These are phyloP conservation scores for Parafenestella ontariensis DNA, from an alignment of 2,329 filamentous ascomycete species.

Conservation along the genomic window DNA sequence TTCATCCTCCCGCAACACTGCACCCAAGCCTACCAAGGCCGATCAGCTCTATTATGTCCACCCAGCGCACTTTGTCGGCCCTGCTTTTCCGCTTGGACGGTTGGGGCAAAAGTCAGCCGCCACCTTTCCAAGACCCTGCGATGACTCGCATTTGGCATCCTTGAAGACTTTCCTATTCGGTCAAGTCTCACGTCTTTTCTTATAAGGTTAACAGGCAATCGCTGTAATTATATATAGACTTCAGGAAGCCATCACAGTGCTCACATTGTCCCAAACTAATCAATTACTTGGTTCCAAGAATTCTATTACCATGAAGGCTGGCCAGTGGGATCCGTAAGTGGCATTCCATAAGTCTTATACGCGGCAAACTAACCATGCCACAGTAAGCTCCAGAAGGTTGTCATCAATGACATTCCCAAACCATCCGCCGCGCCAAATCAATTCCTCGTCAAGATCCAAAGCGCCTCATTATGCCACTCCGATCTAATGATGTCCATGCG, in stretches of 20 bases:
- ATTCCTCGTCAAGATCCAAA: conserved; percentile 41
- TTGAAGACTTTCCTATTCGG: conserved; percentile 3
- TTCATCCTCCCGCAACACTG: background rate
- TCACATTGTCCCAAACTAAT: conserved; percentile 3
- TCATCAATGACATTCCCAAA: conserved; percentile 39
- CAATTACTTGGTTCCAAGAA: background rate
- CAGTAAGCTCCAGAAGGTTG: conserved; percentile 37
- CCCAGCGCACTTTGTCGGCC: conserved; percentile 1
- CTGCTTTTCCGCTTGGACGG: conserved; percentile 11
- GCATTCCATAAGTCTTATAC: background rate
- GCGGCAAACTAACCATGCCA: background rate
- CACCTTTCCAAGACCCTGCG: background rate
- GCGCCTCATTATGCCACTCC: conserved; percentile 42
- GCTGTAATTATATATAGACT: background rate
- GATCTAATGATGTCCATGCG: conserved; percentile 36
- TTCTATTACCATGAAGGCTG: conserved; percentile 34
- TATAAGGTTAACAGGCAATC: background rate
- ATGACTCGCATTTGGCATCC: conserved; percentile 6
- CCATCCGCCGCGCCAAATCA: conserved; percentile 30
- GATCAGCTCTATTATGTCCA: background rate
- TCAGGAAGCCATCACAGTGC: conserved; percentile 17
- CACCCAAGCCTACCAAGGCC: background rate
- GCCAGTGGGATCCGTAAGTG: conserved; percentile 39
- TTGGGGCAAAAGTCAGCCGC: conserved; percentile 1
- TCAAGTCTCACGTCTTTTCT: background rate